Percentiles rank a stretch among this genome's conserved stretches.
Conservation (phyloP, 176 grass and related monocot genomes). For the Canna indica region DNA sequence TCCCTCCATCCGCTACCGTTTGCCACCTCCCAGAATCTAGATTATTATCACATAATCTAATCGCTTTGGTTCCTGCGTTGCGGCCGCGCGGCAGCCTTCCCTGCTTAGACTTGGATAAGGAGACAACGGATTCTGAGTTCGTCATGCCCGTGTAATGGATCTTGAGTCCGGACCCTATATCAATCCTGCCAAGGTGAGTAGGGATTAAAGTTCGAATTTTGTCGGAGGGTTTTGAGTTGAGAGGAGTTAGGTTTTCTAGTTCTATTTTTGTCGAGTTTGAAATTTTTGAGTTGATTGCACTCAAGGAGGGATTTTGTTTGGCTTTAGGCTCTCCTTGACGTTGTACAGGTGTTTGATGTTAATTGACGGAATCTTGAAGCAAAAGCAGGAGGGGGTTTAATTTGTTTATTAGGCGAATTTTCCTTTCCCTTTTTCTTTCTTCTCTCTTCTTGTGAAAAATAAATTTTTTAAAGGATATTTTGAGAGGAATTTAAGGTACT, state of each 20-base stretch:
- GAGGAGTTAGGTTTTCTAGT: not conserved
- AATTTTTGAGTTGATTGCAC: not conserved
- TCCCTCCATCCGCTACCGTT: not conserved
- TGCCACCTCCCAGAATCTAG: not conserved
- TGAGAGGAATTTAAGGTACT: not conserved
- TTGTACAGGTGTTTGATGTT: not conserved
- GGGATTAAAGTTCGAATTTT: not conserved
- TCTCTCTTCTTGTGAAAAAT: no score
- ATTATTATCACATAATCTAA: not conserved
- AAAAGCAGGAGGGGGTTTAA: not conserved
- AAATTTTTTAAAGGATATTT: not conserved
- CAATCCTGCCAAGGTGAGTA: slow-evolving; percentile 38
- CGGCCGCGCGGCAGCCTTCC: not conserved
- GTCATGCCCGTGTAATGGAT: slow-evolving; percentile 31
- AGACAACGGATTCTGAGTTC: not conserved
- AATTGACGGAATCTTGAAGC: not conserved
- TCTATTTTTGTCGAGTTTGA: not conserved
- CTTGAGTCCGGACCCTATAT: slow-evolving; percentile 35
- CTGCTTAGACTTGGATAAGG: not conserved
- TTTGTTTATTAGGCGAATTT: not conserved
- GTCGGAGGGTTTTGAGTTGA: slow-evolving; percentile 1
- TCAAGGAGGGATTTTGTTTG: not conserved
- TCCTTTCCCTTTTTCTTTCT: not conserved
- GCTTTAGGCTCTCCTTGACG: not conserved
- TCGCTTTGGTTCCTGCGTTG: not conserved